phyloP scores from a whole-genome alignment of 345 rosid species.

The Gossypium ekmanianum region DNA sequence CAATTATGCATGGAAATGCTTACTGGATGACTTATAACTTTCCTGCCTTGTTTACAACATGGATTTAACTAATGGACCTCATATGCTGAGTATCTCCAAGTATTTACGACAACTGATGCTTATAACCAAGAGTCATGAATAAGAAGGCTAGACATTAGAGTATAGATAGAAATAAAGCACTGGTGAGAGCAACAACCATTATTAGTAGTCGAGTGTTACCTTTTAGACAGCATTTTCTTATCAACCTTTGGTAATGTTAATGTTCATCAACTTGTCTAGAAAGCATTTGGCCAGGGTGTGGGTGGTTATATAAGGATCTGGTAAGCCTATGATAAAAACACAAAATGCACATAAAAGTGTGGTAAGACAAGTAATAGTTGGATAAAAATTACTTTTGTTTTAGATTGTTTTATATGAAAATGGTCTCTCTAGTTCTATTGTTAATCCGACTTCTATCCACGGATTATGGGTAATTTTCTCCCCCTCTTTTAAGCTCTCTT shows the following conservation, averaged over 20 bases:
- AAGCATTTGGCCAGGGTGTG: background rate
- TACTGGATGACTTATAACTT: background rate
- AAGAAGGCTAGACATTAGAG: constrained; percentile 3
- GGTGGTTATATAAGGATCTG: background rate
- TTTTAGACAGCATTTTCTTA: background rate
- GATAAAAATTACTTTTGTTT: background rate
- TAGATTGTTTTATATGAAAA: background rate
- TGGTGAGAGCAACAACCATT: background rate
- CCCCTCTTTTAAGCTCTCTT: background rate
- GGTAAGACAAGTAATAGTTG: background rate
- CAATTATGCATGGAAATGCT: background rate
- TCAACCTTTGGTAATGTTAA: background rate
- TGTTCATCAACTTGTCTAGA: background rate
- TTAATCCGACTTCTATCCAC: background rate
- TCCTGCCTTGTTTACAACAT: background rate
- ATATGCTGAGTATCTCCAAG: background rate
- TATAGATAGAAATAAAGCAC: background rate
- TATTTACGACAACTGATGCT: background rate
- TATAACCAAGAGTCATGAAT: background rate
- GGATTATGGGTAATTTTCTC: background rate
- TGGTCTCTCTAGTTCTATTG: background rate
- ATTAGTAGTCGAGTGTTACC: background rate
- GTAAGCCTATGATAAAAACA: background rate
- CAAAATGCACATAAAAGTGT: background rate
- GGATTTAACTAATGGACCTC: background rate